Conservation (phyloP, 208 protist genomes). For the Trypanosoma theileri region DNA sequence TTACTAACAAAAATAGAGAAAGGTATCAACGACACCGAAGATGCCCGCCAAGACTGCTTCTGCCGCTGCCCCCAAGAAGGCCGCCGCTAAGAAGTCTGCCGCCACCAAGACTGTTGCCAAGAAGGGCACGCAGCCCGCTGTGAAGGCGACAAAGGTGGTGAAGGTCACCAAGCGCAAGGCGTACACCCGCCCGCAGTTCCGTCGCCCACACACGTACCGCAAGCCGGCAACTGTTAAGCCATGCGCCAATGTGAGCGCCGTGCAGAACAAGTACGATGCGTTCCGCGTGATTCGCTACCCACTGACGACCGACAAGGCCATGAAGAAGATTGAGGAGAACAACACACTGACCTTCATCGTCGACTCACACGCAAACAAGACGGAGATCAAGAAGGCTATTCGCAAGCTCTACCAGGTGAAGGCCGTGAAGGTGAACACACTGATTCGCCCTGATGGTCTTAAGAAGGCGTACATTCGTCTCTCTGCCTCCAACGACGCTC, state of each 20-base stretch:
- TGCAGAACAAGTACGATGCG: constrained; percentile 73
- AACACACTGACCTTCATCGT: constrained; percentile 99
- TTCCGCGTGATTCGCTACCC: constrained; percentile 97
- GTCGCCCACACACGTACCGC: constrained; percentile 95
- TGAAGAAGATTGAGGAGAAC: constrained; percentile 99
- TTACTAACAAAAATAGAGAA: too few relatives aligned
- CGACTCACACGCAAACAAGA: constrained; percentile 97
- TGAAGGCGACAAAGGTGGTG: constrained; percentile 78
- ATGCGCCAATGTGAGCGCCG: constrained; percentile 87
- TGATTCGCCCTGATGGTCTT: constrained; percentile 97
- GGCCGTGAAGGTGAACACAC: constrained; percentile 98
- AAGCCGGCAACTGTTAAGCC: constrained; percentile 88
- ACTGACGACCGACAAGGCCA: constrained; percentile 97
- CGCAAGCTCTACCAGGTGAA: constrained; percentile 98
- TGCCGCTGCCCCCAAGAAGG: not conserved
- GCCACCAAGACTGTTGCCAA: constrained; percentile 27
- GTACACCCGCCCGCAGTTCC: constrained; percentile 95
- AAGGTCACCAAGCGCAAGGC: constrained; percentile 93
- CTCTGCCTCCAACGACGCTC: constrained; percentile 85
- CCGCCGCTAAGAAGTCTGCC: not conserved
- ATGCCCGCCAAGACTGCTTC: constrained; percentile 70
- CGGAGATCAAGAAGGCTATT: constrained; percentile 98
- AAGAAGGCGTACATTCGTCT: constrained; percentile 99
- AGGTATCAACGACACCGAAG: constrained; percentile 1
- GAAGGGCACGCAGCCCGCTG: constrained; percentile 21